Percentiles rank a stretch among this genome's conserved stretches.
Conservation (phyloP, 371 early-diverging fungal species). For the Mucor racemosus region DNA sequence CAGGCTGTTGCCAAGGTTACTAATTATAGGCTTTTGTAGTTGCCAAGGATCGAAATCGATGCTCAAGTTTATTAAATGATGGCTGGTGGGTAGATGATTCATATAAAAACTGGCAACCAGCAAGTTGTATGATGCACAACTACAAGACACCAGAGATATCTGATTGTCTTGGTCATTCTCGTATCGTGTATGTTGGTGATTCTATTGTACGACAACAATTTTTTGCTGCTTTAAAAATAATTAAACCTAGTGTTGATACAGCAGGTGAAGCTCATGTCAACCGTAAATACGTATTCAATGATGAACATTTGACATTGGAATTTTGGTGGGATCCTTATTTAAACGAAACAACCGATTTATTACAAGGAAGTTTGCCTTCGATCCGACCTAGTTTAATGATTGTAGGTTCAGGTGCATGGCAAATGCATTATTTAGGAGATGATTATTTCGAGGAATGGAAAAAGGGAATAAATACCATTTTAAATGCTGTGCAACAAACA, state of each 20-base stretch:
- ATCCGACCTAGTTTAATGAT: constrained; percentile 53
- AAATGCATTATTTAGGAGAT: constrained; percentile 44
- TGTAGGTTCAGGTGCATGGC: constrained; percentile 66
- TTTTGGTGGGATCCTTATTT: constrained; percentile 75
- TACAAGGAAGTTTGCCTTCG: constrained; percentile 24
- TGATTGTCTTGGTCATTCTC: constrained; percentile 53
- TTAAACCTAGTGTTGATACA: constrained; percentile 39
- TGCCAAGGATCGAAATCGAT: constrained; percentile 46
- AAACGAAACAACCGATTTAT: constrained; percentile 46
- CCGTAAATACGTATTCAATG: constrained; percentile 35
- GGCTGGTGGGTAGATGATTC: constrained; percentile 55
- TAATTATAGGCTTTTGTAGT: constrained; percentile 25
- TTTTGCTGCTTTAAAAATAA: constrained; percentile 50
- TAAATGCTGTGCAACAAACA: constrained; percentile 21
- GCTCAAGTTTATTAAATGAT: constrained; percentile 52
- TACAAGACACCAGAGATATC: constrained; percentile 51
- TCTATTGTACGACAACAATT: constrained; percentile 69
- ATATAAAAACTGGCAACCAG: constrained; percentile 61
- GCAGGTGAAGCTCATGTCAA: constrained; percentile 47
- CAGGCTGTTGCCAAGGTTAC: not conserved
- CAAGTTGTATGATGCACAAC: constrained; percentile 64
- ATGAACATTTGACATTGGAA: constrained; percentile 35
- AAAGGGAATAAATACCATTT: constrained; percentile 43
- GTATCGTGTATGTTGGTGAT: constrained; percentile 70
- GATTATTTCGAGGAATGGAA: constrained; percentile 57